Percentiles rank a stretch among this genome's conserved stretches.
Evolutionary conservation across 257 asterid genomes (phyloP).

Genomic region (Capsicum pubescens): DNA sequence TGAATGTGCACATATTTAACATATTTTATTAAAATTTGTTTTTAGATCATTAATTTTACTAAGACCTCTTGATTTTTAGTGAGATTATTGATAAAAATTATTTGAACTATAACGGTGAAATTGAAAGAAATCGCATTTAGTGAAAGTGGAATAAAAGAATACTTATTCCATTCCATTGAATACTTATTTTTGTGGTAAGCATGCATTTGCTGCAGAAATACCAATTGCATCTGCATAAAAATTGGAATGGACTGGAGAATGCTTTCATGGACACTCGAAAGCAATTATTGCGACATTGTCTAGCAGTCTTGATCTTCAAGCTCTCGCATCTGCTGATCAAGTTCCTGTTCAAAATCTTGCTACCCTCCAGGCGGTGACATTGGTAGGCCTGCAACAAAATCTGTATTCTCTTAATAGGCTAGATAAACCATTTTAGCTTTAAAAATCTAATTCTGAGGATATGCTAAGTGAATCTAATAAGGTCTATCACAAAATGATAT

Average conservation of each 20-base stretch:
- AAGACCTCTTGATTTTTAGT: too few species aligned
- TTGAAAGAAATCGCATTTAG: too few species aligned
- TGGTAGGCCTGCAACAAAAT: too few species aligned
- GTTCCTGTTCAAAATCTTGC: constrained; percentile 74
- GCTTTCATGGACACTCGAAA: constrained; percentile 57
- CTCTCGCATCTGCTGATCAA: constrained; percentile 66
- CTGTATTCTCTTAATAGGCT: too few species aligned
- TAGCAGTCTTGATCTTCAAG: constrained; percentile 66
- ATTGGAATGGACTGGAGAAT: constrained; percentile 52
- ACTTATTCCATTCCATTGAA: not conserved
- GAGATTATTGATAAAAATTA: too few species aligned
- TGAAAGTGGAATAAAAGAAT: too few species aligned
- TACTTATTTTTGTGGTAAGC: not conserved
- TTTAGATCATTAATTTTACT: too few species aligned
- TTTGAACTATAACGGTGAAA: too few species aligned
- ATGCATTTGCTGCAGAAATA: constrained; percentile 61
- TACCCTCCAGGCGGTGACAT: constrained; percentile 40
- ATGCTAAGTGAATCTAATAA: constrained; percentile 45
- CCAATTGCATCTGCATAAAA: constrained; percentile 68
- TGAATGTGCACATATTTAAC: too few species aligned
- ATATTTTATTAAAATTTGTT: too few species aligned
- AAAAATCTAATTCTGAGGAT: constrained; percentile 55
- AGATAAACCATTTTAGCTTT: constrained; percentile 47
- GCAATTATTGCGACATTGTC: constrained; percentile 57
- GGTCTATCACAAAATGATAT: constrained; percentile 46